Evolutionary conservation across 1,284 basidiomycete species (phyloP), one percentile per base, ranked within the genome.

Genomic region (Ceratobasidium sp.): DNA sequence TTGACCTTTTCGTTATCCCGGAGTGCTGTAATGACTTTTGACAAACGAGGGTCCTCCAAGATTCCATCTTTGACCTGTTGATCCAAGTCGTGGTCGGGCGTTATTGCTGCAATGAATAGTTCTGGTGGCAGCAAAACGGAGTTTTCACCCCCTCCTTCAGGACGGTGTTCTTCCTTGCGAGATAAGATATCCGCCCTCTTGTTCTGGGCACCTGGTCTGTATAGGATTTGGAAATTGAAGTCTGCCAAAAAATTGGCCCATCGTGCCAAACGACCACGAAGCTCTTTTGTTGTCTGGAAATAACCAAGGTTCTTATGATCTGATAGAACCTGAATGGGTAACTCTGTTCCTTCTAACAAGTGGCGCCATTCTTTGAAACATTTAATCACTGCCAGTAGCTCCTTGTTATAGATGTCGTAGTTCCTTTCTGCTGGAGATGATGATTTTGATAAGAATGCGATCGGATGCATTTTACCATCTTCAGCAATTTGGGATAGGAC

Each of bases 301-400:
- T 88, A 46, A 6, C 13, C 44, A 6, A 46, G 44, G 44, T 46
- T 46, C 13, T 46, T 46, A 46, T 46, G 44, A 79, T 90, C 87
- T 0, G 86, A 84, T 67, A 82, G 82, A 23, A 89, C 82, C 0
- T 79, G 80, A 42, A 86, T 78, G 0, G 77, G 60, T 0, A 83
- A 49, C 3, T n/a, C 13, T 0, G 81, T 60, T n/a, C 86, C 87
- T 73, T 83, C 80, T 18, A 84, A 77, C 76, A 86, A 87, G 51
- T 87, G 85, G 28, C 84, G 64, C 88, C 86, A 90, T 61, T 84
- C 80, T 44, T 85, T 78, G 0, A 89, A 79, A 0, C 86, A 81
- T 28, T 81, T 40, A 1, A 89, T 84, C 18, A 89, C 86, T 0
- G 86, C 86, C 0, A 89, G 80, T 58, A 90, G 73, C 83, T 91